phyloP scores from a whole-genome alignment of 129 eudicot genomes.

The Deinandra increscens region DNA sequence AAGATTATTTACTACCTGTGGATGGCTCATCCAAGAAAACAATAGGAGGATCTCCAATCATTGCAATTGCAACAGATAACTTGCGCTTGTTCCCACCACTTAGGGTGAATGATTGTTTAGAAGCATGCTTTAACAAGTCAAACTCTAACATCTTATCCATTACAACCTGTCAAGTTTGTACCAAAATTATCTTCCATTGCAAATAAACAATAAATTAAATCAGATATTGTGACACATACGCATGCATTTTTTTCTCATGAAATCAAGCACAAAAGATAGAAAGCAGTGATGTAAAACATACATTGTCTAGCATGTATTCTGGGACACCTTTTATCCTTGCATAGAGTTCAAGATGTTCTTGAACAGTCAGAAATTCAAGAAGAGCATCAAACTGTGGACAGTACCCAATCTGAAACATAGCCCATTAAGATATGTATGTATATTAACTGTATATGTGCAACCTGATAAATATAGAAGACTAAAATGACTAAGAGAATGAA shows the following conservation, averaged over 20 bases:
- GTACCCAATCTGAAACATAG: conserved; percentile 79
- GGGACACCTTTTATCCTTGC: conserved; percentile 95
- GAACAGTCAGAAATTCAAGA: conserved; percentile 72
- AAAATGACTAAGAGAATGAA: conserved; percentile 6
- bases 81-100: conserved; percentile 98
- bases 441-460: neutral
- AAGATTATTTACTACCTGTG: conserved; percentile 50
- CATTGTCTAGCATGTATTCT: conserved; percentile 64
- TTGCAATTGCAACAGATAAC: conserved; percentile 96
- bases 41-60: conserved; percentile 97
- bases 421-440: conserved; percentile 4
- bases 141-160: conserved; percentile 79
- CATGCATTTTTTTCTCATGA: neutral
- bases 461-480: neutral
- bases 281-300: conserved; percentile 34
- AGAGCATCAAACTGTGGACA: conserved; percentile 98
- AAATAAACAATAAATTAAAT: neutral
- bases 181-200: conserved; percentile 14
- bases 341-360: conserved; percentile 92
- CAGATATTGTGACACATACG: neutral
- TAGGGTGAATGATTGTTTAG: conserved; percentile 79
- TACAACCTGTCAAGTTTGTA: conserved; percentile 60
- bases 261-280: conserved; percentile 9
- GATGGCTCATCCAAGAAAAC: conserved; percentile 97
- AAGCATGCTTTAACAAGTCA: conserved; percentile 84